Base-by-base conservation (phyloP, 306 rosid genomes). In the Sophora flavescens region DNA sequence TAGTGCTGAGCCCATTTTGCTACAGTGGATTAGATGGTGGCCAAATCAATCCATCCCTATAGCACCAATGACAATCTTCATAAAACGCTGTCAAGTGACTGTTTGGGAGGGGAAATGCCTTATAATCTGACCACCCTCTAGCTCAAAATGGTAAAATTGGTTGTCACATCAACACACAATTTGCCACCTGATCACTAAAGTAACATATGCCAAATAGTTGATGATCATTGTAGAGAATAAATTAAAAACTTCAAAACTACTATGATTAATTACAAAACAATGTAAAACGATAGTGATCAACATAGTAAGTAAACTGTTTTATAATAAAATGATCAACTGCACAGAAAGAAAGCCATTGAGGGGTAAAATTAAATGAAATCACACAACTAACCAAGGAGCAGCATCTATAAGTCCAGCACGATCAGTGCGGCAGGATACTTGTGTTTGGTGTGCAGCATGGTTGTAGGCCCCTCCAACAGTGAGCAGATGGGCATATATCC, bases 381-480 rank as follows among this genome's bases (percentile, higher is more conserved):
- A 74, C 52, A 76, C 61, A 78, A 88, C 97, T 83, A 63, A 95
- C 98, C 98, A 95, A 66, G 98, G 91, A 83, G 98, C 93, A 14
- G 87, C 89, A 45, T 80, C 73, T 78, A 95, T 90, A 74, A 95
- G 97, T 73, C 97, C 98, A 53, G 98, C 84, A 66, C 98, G 97
- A 61, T 95, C 98, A 47, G 98, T 95, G 56, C 98, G 97, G 88
- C 98, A 95, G 72, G 96, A 88, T 18, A 38, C 8, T 78, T 95
- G 97, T 73, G 98, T 95, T 85, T 73, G 85, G 18, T 86, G 96
- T 65, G 92, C 80, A 48, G 93, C 80, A 63, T 51, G 68, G 30
- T 95, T 86, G 72, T 95, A 95, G 38, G 98, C 98, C 75, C 98
- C 97, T 30, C 98, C 98, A 47, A 92, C 98, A 47, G 98, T 95